These are phyloP conservation scores for Delphinella strobiligena DNA, from an alignment of 2,329 filamentous ascomycete species.

Conservation along the genomic window DNA sequence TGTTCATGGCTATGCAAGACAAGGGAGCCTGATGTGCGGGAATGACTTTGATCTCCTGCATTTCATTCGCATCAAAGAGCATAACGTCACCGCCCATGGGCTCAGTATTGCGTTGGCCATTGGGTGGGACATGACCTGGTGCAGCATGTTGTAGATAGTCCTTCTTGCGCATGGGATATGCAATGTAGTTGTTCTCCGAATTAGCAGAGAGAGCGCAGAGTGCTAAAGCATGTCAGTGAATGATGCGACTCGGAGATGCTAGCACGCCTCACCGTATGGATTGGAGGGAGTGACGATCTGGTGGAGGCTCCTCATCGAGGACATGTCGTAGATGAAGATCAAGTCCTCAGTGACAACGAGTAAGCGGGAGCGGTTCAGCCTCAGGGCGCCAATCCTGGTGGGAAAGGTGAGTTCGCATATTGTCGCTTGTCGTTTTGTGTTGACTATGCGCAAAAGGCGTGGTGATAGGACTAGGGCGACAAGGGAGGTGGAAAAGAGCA, in stretches of 20 bases:
- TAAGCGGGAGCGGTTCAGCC: slow-evolving; percentile 85
- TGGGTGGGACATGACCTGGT: slow-evolving; percentile 66
- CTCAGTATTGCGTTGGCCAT: slow-evolving; percentile 58
- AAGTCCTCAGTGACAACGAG: slow-evolving; percentile 91
- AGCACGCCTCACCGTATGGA: slow-evolving; percentile 46
- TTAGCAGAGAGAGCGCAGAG: slow-evolving; percentile 89
- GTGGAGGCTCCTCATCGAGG: slow-evolving; percentile 91
- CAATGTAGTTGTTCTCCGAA: slow-evolving; percentile 90
- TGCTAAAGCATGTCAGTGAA: slow-evolving; percentile 30
- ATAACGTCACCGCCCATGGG: slow-evolving; percentile 86
- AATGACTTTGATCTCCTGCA: slow-evolving; percentile 90
- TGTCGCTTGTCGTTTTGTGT: slow-evolving; percentile 79
- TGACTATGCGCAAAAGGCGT: slow-evolving; percentile 85
- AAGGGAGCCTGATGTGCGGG: slow-evolving; percentile 88
- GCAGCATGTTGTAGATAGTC: slow-evolving; percentile 26
- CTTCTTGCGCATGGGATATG: slow-evolving; percentile 73
- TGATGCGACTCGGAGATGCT: slow-evolving; percentile 6
- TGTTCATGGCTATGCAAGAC: slow-evolving; percentile 83
- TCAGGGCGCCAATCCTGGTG: slow-evolving; percentile 87
- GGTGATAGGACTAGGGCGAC: slow-evolving; percentile 90
- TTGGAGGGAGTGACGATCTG: slow-evolving; percentile 93
- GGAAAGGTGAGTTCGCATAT: slow-evolving; percentile 99
- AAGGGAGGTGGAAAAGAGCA: slow-evolving; percentile 96
- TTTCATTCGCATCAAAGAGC: slow-evolving; percentile 77
- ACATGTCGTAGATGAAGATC: slow-evolving; percentile 97